phyloP scores from a whole-genome alignment of 2,329 filamentous ascomycete genomes.

The Leptographium lundbergii region DNA sequence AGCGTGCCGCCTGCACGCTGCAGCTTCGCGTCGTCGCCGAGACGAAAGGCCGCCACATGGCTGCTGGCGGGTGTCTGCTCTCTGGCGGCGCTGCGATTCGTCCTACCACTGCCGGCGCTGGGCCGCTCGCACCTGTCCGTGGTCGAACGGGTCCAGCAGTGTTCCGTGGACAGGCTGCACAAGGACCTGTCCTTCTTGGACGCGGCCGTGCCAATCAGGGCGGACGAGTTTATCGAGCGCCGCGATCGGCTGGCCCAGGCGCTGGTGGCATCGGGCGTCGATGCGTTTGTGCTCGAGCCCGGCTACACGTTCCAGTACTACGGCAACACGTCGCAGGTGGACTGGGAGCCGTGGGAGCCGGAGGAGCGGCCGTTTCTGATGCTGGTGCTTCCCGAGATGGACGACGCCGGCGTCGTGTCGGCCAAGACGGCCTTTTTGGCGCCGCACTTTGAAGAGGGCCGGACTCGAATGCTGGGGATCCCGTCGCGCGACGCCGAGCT shows the following conservation, averaged over 20 bases:
- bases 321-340: constrained; percentile 44
- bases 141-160: constrained; percentile 17
- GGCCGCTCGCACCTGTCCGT: not conserved
- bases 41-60: not conserved
- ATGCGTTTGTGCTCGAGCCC: constrained; percentile 50
- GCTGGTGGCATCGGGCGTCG: constrained; percentile 33
- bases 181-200: constrained; percentile 38
- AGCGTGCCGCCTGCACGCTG: not conserved
- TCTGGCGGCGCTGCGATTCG: not conserved
- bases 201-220: constrained; percentile 30
- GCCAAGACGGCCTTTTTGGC: constrained; percentile 46
- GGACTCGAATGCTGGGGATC: constrained; percentile 45
- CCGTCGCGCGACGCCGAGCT: constrained; percentile 34
- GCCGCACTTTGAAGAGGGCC: constrained; percentile 47
- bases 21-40: not conserved
- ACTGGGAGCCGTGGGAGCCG: constrained; percentile 55
- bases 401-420: constrained; percentile 24
- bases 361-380: constrained; percentile 53
- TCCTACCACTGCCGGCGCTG: not conserved
- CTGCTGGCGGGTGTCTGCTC: not conserved
- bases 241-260: constrained; percentile 44
- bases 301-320: constrained; percentile 54
- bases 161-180: constrained; percentile 38
- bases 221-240: constrained; percentile 40
- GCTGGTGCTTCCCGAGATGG: constrained; percentile 37